Evolutionary conservation across 2,329 filamentous ascomycete species (phyloP).

Genomic region (Exophiala mesophila): DNA sequence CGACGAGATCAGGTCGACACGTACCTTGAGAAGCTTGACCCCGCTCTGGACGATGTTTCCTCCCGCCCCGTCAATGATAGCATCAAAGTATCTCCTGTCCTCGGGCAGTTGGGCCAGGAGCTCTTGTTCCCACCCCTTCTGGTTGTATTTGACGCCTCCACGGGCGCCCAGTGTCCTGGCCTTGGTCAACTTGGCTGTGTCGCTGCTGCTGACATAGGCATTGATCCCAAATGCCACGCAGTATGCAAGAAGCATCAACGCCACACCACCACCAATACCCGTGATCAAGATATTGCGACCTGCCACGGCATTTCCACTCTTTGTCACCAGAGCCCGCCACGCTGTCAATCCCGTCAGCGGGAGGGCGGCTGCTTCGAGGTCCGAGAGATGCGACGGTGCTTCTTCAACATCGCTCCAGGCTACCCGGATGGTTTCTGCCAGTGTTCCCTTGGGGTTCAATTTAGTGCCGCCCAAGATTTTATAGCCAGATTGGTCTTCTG

Average conservation of each 20-base stretch:
- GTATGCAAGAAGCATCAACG: too few species aligned
- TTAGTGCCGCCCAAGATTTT: slow-evolving; percentile 66
- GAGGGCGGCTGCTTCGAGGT: slow-evolving; percentile 74
- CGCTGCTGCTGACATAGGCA: too few species aligned
- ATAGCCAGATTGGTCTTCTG: slow-evolving; percentile 58
- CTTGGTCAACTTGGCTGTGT: too few species aligned
- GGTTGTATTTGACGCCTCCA: not conserved
- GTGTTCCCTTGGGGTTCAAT: slow-evolving; percentile 61
- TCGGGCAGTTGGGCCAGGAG: slow-evolving; percentile 57
- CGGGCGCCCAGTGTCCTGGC: too few species aligned
- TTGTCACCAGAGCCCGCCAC: slow-evolving; percentile 79
- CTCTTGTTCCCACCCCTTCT: slow-evolving; percentile 66
- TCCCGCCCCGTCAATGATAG: slow-evolving; percentile 84
- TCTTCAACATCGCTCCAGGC: slow-evolving; percentile 68
- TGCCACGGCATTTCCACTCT: too few species aligned
- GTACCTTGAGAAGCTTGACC: slow-evolving; percentile 64
- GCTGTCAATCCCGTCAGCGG: slow-evolving; percentile 82
- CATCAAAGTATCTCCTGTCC: slow-evolving; percentile 64
- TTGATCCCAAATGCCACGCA: too few species aligned
- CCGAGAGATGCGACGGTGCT: slow-evolving; percentile 65
- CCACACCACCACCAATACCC: too few species aligned
- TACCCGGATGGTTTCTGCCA: slow-evolving; percentile 68
- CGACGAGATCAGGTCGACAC: slow-evolving; percentile 32
- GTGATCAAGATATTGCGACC: too few species aligned
- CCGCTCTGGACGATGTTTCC: slow-evolving; percentile 70